These are phyloP conservation scores for Diaporthe aspalathi DNA, from an alignment of 2,329 filamentous ascomycete genomes.

Conservation along the genomic window DNA sequence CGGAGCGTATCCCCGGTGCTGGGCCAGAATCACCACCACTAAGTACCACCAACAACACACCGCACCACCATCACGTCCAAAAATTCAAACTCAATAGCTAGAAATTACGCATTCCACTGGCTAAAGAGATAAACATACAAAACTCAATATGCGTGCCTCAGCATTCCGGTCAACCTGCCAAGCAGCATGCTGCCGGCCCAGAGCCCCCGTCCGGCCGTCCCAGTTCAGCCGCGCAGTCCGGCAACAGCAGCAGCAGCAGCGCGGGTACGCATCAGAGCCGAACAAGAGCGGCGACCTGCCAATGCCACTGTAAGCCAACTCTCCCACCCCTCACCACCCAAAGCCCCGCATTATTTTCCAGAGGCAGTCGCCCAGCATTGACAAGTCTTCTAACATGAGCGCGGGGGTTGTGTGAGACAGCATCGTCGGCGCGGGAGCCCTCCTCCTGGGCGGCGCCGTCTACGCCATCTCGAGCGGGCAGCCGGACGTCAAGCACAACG, in stretches of 20 bases:
- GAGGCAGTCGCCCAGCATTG: no score
- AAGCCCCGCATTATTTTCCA: no score
- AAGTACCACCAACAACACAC: background rate
- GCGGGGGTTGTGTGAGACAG: no score
- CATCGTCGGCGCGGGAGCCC: conserved; percentile 7
- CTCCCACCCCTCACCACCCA: no score
- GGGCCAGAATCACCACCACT: background rate
- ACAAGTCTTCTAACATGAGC: no score
- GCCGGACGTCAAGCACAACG: conserved; percentile 26
- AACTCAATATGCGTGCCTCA: background rate
- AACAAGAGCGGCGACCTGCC: background rate
- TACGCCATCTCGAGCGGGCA: conserved; percentile 29
- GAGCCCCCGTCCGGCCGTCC: background rate
- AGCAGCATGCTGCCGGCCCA: background rate
- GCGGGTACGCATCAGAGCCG: background rate
- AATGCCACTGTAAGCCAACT: no score
- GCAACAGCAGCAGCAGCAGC: background rate
- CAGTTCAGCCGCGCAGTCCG: background rate
- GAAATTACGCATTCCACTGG: no score
- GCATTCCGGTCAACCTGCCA: conserved; percentile 6
- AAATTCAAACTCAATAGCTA: no score
- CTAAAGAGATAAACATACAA: background rate
- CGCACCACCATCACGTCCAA: no score
- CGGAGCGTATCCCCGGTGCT: background rate
- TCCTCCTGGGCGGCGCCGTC: conserved; percentile 16